phyloP scores from a whole-genome alignment of 2,329 filamentous ascomycete genomes.

The Botrytis medusae region DNA sequence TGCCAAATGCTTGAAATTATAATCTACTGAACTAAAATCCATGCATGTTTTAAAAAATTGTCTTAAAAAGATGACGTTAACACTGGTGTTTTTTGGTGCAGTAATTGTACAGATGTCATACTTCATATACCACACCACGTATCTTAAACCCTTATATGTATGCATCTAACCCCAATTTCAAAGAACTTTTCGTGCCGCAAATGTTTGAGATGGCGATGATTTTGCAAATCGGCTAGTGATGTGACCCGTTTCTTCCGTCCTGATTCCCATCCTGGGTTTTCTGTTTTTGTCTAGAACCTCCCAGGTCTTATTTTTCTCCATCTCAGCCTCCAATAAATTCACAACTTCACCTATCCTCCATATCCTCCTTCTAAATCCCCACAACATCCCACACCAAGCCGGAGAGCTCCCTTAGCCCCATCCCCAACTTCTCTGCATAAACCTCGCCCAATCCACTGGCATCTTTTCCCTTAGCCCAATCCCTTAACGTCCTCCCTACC shows the following conservation, averaged over 20 bases:
- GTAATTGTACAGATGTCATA: background rate
- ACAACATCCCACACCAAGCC: constrained; percentile 5
- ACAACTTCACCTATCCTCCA: background rate
- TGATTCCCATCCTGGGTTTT: background rate
- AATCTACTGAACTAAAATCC: background rate
- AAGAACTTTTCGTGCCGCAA: background rate
- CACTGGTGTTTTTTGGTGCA: background rate
- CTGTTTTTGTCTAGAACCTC: background rate
- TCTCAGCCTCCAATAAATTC: background rate
- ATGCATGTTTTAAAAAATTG: background rate
- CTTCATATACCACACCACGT: background rate
- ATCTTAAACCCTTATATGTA: background rate
- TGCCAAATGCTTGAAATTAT: background rate
- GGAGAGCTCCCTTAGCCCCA: background rate
- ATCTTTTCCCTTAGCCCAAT: background rate
- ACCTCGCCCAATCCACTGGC: background rate
- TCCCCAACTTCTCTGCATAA: constrained; percentile 2
- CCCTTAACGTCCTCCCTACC: constrained; percentile 1
- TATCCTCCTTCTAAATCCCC: background rate
- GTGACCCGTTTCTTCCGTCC: background rate
- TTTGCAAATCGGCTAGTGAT: background rate
- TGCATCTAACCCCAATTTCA: background rate
- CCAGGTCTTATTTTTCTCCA: background rate
- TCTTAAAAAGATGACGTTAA: background rate
- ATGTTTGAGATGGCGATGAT: background rate